Evolutionary conservation across 768 basidiomycete species (phyloP).

Genomic region (Naganishia antarctica): DNA sequence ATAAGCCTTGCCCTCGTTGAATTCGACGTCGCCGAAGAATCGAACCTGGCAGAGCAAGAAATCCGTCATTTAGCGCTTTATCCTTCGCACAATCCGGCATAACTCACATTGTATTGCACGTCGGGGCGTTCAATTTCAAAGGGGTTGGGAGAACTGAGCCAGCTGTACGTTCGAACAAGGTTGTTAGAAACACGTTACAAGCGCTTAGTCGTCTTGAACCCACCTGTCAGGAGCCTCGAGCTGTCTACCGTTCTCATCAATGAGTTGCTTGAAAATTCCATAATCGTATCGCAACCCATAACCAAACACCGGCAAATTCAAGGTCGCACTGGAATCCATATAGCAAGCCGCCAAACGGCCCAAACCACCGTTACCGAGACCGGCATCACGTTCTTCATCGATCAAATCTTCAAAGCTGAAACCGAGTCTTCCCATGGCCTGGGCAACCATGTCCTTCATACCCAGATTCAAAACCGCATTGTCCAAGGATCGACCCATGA

Average conservation of each 20-base stretch:
- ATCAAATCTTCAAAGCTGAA: conserved; percentile 53
- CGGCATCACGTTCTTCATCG: conserved; percentile 66
- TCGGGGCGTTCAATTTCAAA: conserved; percentile 57
- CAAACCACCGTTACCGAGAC: conserved; percentile 64
- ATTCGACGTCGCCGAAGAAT: conserved; percentile 80
- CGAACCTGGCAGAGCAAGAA: conserved; percentile 60
- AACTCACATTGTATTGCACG: conserved; percentile 51
- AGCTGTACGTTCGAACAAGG: not conserved
- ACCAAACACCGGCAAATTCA: conserved; percentile 90
- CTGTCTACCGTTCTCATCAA: conserved; percentile 54
- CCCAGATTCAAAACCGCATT: conserved; percentile 82
- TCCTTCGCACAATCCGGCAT: not conserved
- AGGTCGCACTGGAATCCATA: conserved; percentile 59
- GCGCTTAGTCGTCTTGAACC: not conserved
- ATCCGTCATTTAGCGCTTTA: not conserved
- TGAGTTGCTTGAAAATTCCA: conserved; percentile 91
- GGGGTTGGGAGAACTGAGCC: conserved; percentile 32
- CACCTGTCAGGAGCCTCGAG: conserved; percentile 55
- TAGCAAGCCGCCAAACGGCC: conserved; percentile 97
- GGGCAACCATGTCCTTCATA: conserved; percentile 67
- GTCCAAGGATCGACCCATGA: conserved; percentile 51
- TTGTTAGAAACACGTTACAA: not conserved
- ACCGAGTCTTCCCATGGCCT: conserved; percentile 70
- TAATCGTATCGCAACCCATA: conserved; percentile 82
- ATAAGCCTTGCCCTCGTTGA: conserved; percentile 51